Base-by-base conservation (phyloP, 2,329 filamentous ascomycete species). In the Xylaria sp. region DNA sequence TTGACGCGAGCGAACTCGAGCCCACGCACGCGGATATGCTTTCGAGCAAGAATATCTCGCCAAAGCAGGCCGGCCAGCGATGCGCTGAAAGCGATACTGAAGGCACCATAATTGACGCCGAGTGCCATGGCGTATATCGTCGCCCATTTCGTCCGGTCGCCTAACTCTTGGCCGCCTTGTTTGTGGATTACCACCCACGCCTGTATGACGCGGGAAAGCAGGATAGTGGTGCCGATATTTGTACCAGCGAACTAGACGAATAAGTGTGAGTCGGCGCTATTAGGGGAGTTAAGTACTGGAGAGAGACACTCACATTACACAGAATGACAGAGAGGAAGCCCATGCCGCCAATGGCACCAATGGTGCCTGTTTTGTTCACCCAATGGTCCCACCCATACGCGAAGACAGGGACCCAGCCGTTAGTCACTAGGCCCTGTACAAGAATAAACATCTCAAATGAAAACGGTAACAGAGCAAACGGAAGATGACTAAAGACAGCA, bases 41-140 rank as follows among this genome's bases (percentile, higher is more conserved):
- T 92, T 27, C 88, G 79, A 0, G 73, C 76, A 1, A 92, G 79
- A 17, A 92, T 92, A 64, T 91, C 88, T 2, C 87, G 81, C 90
- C 90, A 92, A 0, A 92, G 76, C 8, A 92, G 79, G 1, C 89
- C 90, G 1, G 90, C 90, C 1, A 92, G 75, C 0, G 88, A 90
- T 0, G 88, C 89, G 65, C 87, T 90, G 67, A 92, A 90, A 0
- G 88, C 87, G 0, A 86, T 85, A 70, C 88, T 90, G 71, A 91
- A 92, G 0, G 89, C 90, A 3, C 89, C 89, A 60, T 87, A 92
- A 72, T 92, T 92, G 62, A 91, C 87, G 2, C 89, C 89, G 0
- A 92, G 76, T 0, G 89, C 89, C 87, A 92, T 90, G 72, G 84
- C 85, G 73, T 92, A 92, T 0, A 92, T 85, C 0, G 89, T 90